Evolutionary conservation across 2,329 filamentous ascomycete species (phyloP).

Genomic region (Tolypocladium paradoxum): DNA sequence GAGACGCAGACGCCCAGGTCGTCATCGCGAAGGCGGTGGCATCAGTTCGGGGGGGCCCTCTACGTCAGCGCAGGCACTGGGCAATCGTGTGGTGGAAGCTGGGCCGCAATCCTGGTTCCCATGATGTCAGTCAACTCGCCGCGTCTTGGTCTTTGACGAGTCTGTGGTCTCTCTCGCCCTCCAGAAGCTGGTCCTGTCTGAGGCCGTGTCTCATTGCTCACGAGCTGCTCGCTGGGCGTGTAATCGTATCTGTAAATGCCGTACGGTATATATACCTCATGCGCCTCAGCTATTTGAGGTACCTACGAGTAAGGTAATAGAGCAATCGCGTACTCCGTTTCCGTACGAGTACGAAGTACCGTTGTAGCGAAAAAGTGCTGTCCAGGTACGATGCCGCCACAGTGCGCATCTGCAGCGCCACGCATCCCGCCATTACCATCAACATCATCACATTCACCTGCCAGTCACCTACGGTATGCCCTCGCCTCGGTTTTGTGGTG

Average conservation of each 20-base stretch:
- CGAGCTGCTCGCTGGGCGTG: not conserved
- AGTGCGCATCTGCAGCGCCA: not conserved
- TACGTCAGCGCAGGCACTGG: conserved; percentile 1
- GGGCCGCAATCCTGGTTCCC: not conserved
- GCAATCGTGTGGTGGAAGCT: not conserved
- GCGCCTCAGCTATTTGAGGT: no score
- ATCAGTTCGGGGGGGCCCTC: not conserved
- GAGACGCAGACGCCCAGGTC: not conserved
- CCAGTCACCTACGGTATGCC: not conserved
- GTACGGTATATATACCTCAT: not conserved
- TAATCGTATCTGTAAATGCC: not conserved
- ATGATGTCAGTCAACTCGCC: conserved; percentile 1
- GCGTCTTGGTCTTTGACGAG: not conserved
- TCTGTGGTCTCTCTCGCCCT: not conserved
- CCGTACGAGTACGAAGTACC: no score
- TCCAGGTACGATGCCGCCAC: not conserved
- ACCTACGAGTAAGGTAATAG: no score
- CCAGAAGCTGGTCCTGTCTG: not conserved
- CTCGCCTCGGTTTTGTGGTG: not conserved
- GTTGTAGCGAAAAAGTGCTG: no score
- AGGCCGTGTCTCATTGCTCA: not conserved
- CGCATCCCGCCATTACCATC: not conserved
- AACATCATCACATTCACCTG: not conserved
- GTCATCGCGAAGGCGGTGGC: not conserved
- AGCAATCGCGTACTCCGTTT: no score